Percentiles rank a stretch among this genome's conserved stretches.
Evolutionary conservation across 257 asterid genomes (phyloP).

Genomic region (Eucommia ulmoides): DNA sequence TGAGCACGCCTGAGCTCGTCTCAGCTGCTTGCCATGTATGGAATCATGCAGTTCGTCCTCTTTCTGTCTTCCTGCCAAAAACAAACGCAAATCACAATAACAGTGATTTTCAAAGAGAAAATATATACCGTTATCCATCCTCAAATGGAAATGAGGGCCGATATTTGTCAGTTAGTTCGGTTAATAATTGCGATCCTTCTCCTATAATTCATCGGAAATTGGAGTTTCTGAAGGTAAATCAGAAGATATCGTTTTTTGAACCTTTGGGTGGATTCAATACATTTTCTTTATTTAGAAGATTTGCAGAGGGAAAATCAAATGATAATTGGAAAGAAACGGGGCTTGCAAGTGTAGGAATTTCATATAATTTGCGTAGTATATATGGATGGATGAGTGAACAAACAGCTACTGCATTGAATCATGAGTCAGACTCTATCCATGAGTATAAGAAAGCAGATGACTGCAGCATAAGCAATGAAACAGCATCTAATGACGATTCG

Average conservation of each 20-base stretch:
- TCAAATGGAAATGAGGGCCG: constrained; percentile 15
- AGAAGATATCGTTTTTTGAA: constrained; percentile 20
- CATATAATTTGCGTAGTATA: constrained; percentile 18
- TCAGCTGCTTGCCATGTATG: constrained; percentile 56
- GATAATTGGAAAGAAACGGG: constrained; percentile 14
- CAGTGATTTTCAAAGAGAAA: constrained; percentile 19
- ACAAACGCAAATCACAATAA: constrained; percentile 17
- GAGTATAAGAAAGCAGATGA: constrained; percentile 16
- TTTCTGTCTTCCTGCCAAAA: constrained; percentile 38
- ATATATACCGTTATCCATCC: constrained; percentile 17
- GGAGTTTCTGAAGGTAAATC: constrained; percentile 20
- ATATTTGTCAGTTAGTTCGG: constrained; percentile 13
- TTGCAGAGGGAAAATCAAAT: constrained; percentile 14
- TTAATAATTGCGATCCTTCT: constrained; percentile 18
- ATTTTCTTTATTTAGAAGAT: constrained; percentile 21
- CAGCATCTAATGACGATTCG: constrained; percentile 11
- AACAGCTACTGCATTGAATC: constrained; percentile 20
- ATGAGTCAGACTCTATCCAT: constrained; percentile 13
- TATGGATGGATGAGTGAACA: constrained; percentile 44
- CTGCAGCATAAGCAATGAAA: constrained; percentile 10
- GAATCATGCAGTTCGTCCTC: constrained; percentile 43
- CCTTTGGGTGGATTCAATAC: constrained; percentile 13
- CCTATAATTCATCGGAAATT: constrained; percentile 13
- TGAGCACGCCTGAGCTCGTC: constrained; percentile 58
- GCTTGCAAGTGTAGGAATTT: constrained; percentile 13